phyloP scores from a whole-genome alignment of 2,329 filamentous ascomycete genomes.

The Talaromyces islandicus region DNA sequence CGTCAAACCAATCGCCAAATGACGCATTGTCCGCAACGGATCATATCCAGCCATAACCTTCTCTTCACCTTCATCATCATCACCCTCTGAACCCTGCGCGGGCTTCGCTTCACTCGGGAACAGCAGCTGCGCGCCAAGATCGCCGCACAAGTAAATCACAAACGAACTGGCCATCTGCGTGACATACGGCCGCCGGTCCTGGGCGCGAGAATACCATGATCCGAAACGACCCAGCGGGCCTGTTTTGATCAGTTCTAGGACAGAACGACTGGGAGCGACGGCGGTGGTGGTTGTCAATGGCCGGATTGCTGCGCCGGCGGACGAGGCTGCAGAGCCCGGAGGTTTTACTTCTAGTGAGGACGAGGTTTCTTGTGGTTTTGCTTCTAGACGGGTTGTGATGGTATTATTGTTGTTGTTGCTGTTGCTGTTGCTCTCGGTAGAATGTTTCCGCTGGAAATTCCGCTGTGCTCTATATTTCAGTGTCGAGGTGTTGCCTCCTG shows the following conservation, averaged over 20 bases:
- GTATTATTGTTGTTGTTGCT: not conserved
- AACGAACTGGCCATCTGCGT: conserved; percentile 73
- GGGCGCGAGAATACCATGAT: conserved; percentile 59
- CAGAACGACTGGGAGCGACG: conserved; percentile 13
- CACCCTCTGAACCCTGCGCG: conserved; percentile 11
- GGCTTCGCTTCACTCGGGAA: conserved; percentile 30
- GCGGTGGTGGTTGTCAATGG: conserved; percentile 10
- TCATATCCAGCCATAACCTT: conserved; percentile 53
- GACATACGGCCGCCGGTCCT: conserved; percentile 65
- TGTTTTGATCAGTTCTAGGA: conserved; percentile 19
- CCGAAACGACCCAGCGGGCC: conserved; percentile 26
- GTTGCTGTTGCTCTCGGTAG: not conserved
- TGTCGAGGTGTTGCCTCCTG: conserved; percentile 8
- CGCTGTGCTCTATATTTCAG: not conserved
- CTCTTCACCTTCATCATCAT: conserved; percentile 19
- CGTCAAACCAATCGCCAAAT: conserved; percentile 67
- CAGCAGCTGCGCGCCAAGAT: conserved; percentile 71
- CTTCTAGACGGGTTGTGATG: not conserved
- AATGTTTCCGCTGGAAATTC: conserved; percentile 1
- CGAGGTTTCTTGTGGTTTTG: not conserved
- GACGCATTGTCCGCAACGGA: conserved; percentile 61
- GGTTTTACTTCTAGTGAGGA: not conserved
- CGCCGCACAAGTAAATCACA: conserved; percentile 71
- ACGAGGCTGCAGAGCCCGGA: conserved; percentile 12
- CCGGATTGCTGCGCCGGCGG: conserved; percentile 19